A percentile compares a stretch with the other conserved stretches of the same genome.
phyloP scores from a whole-genome alignment of 2,329 filamentous ascomycete genomes.

The Paradendryphiella salina region DNA sequence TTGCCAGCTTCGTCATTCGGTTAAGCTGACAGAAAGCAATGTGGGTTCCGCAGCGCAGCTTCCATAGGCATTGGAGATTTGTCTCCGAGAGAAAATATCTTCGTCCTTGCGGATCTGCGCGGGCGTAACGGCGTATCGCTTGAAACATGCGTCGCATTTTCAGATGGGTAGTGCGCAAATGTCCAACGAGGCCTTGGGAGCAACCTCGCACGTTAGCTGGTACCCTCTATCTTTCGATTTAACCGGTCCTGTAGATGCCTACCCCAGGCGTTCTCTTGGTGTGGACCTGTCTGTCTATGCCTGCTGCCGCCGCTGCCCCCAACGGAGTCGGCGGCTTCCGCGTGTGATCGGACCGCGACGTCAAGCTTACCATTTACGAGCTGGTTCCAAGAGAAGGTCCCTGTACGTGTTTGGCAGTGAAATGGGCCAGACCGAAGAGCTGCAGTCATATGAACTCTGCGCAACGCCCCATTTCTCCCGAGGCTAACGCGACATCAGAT shows the following conservation, averaged over 20 bases:
- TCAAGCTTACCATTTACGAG: background rate
- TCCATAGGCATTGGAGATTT: too few species aligned
- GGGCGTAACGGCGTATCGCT: too few species aligned
- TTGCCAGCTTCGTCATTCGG: background rate
- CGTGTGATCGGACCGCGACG: conserved; percentile 10
- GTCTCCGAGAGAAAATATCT: too few species aligned
- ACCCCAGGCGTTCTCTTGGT: background rate
- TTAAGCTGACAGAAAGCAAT: too few species aligned
- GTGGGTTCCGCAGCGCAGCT: too few species aligned
- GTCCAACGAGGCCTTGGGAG: too few species aligned
- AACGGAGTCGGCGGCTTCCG: conserved; percentile 6
- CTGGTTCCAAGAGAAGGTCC: background rate
- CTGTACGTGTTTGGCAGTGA: conserved; percentile 1
- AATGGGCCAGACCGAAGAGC: background rate
- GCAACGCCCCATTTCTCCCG: conserved; percentile 1
- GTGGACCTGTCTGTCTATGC: background rate
- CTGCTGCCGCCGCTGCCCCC: background rate
- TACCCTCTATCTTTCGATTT: too few species aligned
- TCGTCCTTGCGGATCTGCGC: too few species aligned
- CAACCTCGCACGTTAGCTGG: too few species aligned
- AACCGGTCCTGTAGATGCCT: background rate
- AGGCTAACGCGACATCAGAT: conserved; percentile 17
- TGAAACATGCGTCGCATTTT: too few species aligned
- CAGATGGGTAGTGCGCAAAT: too few species aligned
- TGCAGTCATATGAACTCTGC: conserved; percentile 5